A percentile compares a stretch with the other conserved stretches of the same genome.
These are phyloP conservation scores for Sicyos edulis DNA, from an alignment of 306 rosid genomes.

Conservation along the genomic window DNA sequence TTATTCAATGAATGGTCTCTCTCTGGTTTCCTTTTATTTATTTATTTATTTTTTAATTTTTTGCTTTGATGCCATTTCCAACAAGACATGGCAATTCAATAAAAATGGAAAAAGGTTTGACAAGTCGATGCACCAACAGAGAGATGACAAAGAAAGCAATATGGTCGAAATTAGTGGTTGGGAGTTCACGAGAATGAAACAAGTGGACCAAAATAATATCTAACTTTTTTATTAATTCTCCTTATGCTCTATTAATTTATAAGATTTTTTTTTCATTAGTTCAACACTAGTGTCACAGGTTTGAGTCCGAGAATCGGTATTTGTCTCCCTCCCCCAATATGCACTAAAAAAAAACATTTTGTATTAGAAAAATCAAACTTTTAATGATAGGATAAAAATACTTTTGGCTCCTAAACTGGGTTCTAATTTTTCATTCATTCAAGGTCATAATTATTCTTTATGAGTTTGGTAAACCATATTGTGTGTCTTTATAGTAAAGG, in stretches of 20 bases:
- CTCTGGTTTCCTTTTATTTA: neutral
- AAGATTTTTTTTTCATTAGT: no score
- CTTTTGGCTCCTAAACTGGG: no score
- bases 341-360: no score
- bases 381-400: no score
- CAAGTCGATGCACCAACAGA: neutral
- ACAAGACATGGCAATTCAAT: neutral
- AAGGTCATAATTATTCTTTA: no score
- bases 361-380: no score
- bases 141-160: neutral
- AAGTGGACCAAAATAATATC: neutral
- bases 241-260: neutral
- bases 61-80: neutral
- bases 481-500: no score
- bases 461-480: no score
- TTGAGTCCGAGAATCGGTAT: no score
- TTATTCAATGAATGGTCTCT: slow-evolving; percentile 5
- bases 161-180: slow-evolving; percentile 8
- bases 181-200: neutral
- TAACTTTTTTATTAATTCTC: neutral
- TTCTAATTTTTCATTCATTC: no score
- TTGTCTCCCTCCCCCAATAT: no score
- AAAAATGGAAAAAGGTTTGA: neutral
- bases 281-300: no score
- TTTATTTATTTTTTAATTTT: neutral